These are phyloP conservation scores for Diaporthe capsici DNA, from an alignment of 2,329 filamentous ascomycete genomes.

Conservation along the genomic window DNA sequence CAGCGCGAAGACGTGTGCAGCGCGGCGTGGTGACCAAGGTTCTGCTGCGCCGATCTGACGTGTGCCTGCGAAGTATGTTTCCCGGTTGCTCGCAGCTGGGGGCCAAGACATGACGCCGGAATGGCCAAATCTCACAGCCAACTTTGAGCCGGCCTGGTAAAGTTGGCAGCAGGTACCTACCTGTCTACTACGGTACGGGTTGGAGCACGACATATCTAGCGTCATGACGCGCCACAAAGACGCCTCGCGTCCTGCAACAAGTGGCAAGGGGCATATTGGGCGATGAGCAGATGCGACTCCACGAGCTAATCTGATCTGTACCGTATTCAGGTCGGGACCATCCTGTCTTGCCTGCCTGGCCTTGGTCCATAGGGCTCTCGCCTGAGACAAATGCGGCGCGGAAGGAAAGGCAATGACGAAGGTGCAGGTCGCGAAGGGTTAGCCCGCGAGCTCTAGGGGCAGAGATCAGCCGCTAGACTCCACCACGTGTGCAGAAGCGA, in stretches of 20 bases:
- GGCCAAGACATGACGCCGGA: slow-evolving; percentile 8
- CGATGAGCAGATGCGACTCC: background rate
- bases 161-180: slow-evolving; percentile 21
- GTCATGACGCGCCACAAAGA: slow-evolving; percentile 18
- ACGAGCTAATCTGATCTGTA: slow-evolving; percentile 26
- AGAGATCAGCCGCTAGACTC: slow-evolving; percentile 23
- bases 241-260: slow-evolving; percentile 8
- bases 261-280: slow-evolving; percentile 17
- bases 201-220: slow-evolving; percentile 23
- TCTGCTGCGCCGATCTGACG: slow-evolving; percentile 2
- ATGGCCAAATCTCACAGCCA: slow-evolving; percentile 3
- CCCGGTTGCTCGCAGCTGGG: background rate
- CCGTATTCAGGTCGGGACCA: background rate
- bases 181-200: background rate
- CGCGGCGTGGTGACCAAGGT: background rate
- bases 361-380: slow-evolving; percentile 1
- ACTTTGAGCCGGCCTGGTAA: background rate
- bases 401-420: slow-evolving; percentile 14
- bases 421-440: slow-evolving; percentile 10
- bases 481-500: slow-evolving; percentile 28
- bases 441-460: slow-evolving; percentile 6
- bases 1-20: background rate
- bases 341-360: slow-evolving; percentile 1
- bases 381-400: slow-evolving; percentile 15
- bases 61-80: background rate